Conservation (phyloP, 345 rosid genomes). For the Moricandia arvensis region DNA sequence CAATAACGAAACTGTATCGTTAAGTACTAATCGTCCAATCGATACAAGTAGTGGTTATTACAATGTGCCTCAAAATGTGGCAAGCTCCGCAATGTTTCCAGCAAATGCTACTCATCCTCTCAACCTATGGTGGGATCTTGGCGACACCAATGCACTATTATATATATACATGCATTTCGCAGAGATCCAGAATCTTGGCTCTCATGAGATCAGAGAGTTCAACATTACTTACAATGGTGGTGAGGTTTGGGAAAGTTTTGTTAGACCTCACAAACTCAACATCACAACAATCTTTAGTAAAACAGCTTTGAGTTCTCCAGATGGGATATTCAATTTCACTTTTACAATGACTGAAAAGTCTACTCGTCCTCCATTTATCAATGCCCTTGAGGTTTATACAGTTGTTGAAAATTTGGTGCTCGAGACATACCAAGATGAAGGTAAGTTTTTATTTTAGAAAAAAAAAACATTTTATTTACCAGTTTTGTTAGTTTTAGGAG, state of each 20-base stretch:
- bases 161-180: constrained; percentile 52
- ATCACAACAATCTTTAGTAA: constrained; percentile 30
- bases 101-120: constrained; percentile 24
- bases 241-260: constrained; percentile 8
- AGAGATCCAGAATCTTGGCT: constrained; percentile 28
- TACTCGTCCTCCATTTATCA: constrained; percentile 43
- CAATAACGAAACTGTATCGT: background rate
- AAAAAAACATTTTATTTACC: background rate
- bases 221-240: constrained; percentile 33
- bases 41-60: background rate
- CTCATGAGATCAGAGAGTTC: constrained; percentile 37
- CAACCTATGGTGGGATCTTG: background rate
- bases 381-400: constrained; percentile 38
- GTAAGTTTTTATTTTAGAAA: constrained; percentile 1
- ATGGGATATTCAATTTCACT: constrained; percentile 18
- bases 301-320: constrained; percentile 15
- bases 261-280: constrained; percentile 30
- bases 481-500: background rate
- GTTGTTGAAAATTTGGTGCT: constrained; percentile 23
- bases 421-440: constrained; percentile 38
- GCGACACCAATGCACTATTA: background rate
- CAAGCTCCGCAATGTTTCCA: constrained; percentile 24
- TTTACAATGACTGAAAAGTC: constrained; percentile 27
- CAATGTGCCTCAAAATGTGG: constrained; percentile 35
- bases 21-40: background rate